Percentiles rank a stretch among this genome's conserved stretches.
Conservation (phyloP, 345 rosid genomes). For the Lepidium sativum region DNA sequence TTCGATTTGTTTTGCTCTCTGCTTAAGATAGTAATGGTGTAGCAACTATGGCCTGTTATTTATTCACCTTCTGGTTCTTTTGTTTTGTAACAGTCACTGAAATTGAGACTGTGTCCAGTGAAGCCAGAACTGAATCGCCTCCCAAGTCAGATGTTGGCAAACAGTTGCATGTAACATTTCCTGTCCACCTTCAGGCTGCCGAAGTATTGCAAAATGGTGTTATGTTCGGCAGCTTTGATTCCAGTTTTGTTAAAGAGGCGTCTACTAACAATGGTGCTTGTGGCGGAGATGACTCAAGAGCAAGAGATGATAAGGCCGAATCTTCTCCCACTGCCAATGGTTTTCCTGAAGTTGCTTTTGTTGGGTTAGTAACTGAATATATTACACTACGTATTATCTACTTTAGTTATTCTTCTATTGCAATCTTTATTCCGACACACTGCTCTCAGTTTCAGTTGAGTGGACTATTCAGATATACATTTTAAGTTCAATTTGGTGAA, state of each 20-base stretch:
- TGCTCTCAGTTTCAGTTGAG: neutral
- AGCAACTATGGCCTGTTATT: neutral
- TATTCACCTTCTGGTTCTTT: constrained; percentile 2
- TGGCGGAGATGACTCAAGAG: constrained; percentile 32
- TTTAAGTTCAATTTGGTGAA: neutral
- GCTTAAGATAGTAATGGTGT: neutral
- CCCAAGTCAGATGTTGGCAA: constrained; percentile 29
- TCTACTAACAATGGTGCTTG: constrained; percentile 18
- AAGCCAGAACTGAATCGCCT: constrained; percentile 30
- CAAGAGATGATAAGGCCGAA: constrained; percentile 34
- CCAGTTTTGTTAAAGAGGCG: constrained; percentile 28
- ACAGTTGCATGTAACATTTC: constrained; percentile 68
- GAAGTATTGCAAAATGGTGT: constrained; percentile 62
- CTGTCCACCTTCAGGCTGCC: constrained; percentile 62
- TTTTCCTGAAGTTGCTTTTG: constrained; percentile 1
- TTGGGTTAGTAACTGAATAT: constrained; percentile 45
- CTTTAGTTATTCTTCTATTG: neutral
- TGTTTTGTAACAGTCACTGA: constrained; percentile 4
- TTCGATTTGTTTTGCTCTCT: neutral
- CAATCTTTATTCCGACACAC: neutral
- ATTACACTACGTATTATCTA: neutral
- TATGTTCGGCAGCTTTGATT: constrained; percentile 81
- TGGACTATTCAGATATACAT: no score
- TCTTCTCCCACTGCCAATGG: constrained; percentile 26
- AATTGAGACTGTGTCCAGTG: constrained; percentile 13